Evolutionary conservation across 1,284 basidiomycete genomes (phyloP), one percentile per base, ranked within the genome.

Genomic region (Lignosus rhinocerotis): DNA sequence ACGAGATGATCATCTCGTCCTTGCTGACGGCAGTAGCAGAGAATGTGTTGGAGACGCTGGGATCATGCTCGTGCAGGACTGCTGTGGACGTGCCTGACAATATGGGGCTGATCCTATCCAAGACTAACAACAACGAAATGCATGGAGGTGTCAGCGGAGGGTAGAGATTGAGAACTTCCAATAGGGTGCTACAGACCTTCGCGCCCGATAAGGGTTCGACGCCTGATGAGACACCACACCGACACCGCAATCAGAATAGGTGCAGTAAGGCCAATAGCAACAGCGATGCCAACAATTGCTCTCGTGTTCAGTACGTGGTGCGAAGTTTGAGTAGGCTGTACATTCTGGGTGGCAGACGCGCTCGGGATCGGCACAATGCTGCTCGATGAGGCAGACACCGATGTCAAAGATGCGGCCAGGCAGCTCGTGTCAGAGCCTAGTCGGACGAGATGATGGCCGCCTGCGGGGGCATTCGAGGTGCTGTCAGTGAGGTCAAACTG

Each of bases 341-440:
- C 6, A 8, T 10, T 7, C 41, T 43, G 25, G 25, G 2, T 25
- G 4, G 25, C 25, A 25, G 25, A 25, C 25, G 4, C 25, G 25
- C 25, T 25, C 25, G 25, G 25, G 25, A 25, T 25, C 25, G 25
- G 25, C 25, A 4, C 25, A 4, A 25, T 25, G 25, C 25, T 25
- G 2, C 31, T 36, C 9, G 39, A 33, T 7, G 32, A 36, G 31
- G 39, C 11, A 5, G 34, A 43, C 16, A 3, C 4, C 34, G 36
- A 31, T 7, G 49, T 36, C 6, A 33, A 49, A 9, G 48, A 49
- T 6, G n/a, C 16, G 17, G 4, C 12, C 9, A 56, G 42, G 25
- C 55, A 56, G 49, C 48, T 50, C 16, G 14, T 51, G 17, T 56
- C 42, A 10, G 48, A 5, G 10, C 55, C 55, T n/a, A 46, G 33